Evolutionary conservation across 2,329 filamentous ascomycete genomes (phyloP).

Genomic region (Colletotrichum brevisporum): DNA sequence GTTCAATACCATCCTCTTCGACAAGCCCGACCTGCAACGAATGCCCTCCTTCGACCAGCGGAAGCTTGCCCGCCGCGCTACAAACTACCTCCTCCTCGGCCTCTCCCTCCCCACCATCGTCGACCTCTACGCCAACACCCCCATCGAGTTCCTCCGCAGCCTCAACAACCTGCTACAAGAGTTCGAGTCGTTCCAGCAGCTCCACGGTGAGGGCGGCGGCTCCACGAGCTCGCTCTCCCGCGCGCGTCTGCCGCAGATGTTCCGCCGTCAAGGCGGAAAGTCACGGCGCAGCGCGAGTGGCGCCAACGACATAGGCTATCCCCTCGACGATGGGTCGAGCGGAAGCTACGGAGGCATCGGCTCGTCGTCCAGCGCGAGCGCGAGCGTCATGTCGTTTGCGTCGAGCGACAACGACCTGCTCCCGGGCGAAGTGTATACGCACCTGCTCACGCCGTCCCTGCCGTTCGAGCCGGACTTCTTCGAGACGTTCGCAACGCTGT

Average conservation of each 20-base stretch:
- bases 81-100: conserved; percentile 93
- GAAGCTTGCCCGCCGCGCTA: conserved; percentile 89
- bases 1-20: conserved; percentile 98
- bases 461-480: conserved; percentile 98
- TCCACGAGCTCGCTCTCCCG: conserved; percentile 79
- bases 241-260: conserved; percentile 87
- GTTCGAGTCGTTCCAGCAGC: conserved; percentile 93
- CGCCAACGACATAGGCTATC: conserved; percentile 54
- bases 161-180: conserved; percentile 89
- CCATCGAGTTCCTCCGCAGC: conserved; percentile 88
- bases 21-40: conserved; percentile 81
- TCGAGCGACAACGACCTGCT: conserved; percentile 76
- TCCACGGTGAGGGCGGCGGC: conserved; percentile 83
- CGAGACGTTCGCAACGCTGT: conserved; percentile 95
- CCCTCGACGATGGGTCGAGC: conserved; percentile 46
- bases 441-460: conserved; percentile 89
- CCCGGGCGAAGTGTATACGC: conserved; percentile 88
- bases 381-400: conserved; percentile 69
- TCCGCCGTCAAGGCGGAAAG: conserved; percentile 76
- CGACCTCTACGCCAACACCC: conserved; percentile 85
- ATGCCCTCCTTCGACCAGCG: conserved; percentile 89
- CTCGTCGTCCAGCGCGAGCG: conserved; percentile 50
- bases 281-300: conserved; percentile 67
- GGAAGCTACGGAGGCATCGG: conserved; percentile 45
- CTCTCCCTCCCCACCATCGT: conserved; percentile 91